phyloP scores from a whole-genome alignment of 2,329 filamentous ascomycete genomes.

The Pseudopithomyces maydicus region DNA sequence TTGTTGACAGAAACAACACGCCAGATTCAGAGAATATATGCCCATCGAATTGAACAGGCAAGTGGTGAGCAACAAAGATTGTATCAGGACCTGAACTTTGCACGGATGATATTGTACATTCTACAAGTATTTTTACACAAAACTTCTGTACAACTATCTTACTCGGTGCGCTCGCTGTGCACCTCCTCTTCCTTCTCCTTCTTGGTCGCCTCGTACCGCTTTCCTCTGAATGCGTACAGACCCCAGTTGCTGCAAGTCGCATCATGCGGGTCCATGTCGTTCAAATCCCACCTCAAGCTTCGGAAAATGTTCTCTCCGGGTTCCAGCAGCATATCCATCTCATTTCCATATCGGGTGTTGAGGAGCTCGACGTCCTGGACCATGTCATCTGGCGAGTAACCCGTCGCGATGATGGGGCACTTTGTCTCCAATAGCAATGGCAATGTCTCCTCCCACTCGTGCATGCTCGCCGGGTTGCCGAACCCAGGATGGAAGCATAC shows the following conservation, averaged over 20 bases:
- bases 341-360: slow-evolving; percentile 79
- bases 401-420: slow-evolving; percentile 89
- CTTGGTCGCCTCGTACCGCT: slow-evolving; percentile 78
- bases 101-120: slow-evolving; percentile 15
- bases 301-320: slow-evolving; percentile 94
- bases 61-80: too few relatives aligned
- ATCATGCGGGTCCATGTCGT: slow-evolving; percentile 93
- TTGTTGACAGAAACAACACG: too few relatives aligned
- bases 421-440: slow-evolving; percentile 93
- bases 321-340: slow-evolving; percentile 89
- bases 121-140: slow-evolving; percentile 13
- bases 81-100: too few relatives aligned
- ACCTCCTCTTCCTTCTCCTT: slow-evolving; percentile 52
- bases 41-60: too few relatives aligned
- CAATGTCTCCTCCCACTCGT: slow-evolving; percentile 92
- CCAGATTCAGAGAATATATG: too few relatives aligned
- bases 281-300: slow-evolving; percentile 94
- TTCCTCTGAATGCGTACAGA: slow-evolving; percentile 94
- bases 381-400: slow-evolving; percentile 96
- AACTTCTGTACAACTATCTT: slow-evolving; percentile 1
- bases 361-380: slow-evolving; percentile 91
- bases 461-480: slow-evolving; percentile 88
- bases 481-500: slow-evolving; percentile 96
- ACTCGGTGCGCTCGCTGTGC: slow-evolving; percentile 40
- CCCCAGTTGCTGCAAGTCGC: slow-evolving; percentile 97